Base-by-base conservation (phyloP, 2,329 filamentous ascomycete genomes). In the Pestalotiopsis sp. region DNA sequence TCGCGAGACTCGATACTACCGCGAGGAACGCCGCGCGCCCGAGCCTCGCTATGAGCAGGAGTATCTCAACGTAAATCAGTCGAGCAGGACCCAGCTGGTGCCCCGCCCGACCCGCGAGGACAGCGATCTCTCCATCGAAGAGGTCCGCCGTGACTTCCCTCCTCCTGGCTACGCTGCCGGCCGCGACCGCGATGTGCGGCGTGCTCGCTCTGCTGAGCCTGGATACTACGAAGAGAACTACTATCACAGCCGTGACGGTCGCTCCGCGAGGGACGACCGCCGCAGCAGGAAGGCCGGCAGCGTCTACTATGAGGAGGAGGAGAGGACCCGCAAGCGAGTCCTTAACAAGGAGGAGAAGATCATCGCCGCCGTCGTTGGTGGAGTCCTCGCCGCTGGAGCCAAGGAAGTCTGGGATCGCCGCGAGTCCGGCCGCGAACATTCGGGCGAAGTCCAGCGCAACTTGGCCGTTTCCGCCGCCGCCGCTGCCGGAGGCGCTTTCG, bases 141-240 rank as follows among this genome's bases (percentile, higher is more conserved):
- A 97, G 81, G 90, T 97, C 70, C 89, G 90, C 72, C 90, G 94
- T 73, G 93, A 97, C 74, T 97, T 97, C 76, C 93, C 93, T 39
- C 93, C 94, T 6, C 91, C 91, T 5, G 90, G 86, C 49, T 83
- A 84, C 70, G 79, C 76, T n/a, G 41, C 38, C 4, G 72, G 80
- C 67, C 76, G 62, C 9, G 72, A 80, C 67, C 76, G 80, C 67
- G 87, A 88, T 70, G 76, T 86, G 49, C 87, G 89, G 73, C 88
- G 91, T 69, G 84, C 91, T 73, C 87, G 90, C 74, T 93, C 91
- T 6, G 87, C 87, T 68, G 90, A 91, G 68, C 84, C 86, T 61
- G 82, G 83, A 70, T 84, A 89, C 75, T 87, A 90, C 77, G 87
- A 90, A 68, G 87, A 90, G 76, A 85, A 89, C 71, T 85, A 90